phyloP scores from a whole-genome alignment of 352 stramenopile species.

The Phytophthora idaei region DNA sequence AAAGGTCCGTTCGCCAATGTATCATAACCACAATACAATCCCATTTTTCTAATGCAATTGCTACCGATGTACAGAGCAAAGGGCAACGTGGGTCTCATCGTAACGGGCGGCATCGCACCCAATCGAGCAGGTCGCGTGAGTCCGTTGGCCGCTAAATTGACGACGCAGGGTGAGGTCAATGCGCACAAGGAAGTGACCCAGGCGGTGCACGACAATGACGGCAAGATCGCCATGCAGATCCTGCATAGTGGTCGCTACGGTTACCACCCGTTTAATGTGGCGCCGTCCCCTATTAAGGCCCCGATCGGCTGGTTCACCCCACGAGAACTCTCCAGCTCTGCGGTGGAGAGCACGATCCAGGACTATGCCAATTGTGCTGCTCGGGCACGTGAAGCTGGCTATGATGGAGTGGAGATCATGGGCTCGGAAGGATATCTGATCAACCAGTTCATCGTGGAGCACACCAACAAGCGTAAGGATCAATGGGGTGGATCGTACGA shows the following conservation, averaged over 20 bases:
- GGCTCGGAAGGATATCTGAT: conserved; percentile 98
- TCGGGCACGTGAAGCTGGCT: conserved; percentile 90
- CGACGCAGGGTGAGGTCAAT: conserved; percentile 87
- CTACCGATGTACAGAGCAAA: conserved; percentile 57
- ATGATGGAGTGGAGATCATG: conserved; percentile 99
- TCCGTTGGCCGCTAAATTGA: conserved; percentile 95
- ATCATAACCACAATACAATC: conserved; percentile 1
- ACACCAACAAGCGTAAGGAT: conserved; percentile 96
- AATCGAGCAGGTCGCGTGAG: conserved; percentile 94
- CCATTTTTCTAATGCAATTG: not conserved
- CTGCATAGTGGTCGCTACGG: conserved; percentile 95
- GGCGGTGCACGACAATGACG: conserved; percentile 90
- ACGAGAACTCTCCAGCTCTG: conserved; percentile 75
- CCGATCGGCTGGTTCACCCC: conserved; percentile 95
- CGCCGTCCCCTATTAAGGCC: conserved; percentile 91
- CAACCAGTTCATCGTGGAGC: conserved; percentile 96
- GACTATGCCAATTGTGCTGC: conserved; percentile 93
- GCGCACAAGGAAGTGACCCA: conserved; percentile 93
- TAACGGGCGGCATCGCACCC: conserved; percentile 93
- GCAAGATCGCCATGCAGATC: conserved; percentile 93
- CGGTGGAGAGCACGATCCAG: conserved; percentile 91
- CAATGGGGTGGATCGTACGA: conserved; percentile 94
- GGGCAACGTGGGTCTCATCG: conserved; percentile 94
- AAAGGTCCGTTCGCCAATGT: conserved; percentile 54
- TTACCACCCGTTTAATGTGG: conserved; percentile 96